A percentile compares a stretch with the other conserved stretches of the same genome.
These are phyloP conservation scores for Brassica cretica DNA, from an alignment of 345 rosid species.

Conservation along the genomic window DNA sequence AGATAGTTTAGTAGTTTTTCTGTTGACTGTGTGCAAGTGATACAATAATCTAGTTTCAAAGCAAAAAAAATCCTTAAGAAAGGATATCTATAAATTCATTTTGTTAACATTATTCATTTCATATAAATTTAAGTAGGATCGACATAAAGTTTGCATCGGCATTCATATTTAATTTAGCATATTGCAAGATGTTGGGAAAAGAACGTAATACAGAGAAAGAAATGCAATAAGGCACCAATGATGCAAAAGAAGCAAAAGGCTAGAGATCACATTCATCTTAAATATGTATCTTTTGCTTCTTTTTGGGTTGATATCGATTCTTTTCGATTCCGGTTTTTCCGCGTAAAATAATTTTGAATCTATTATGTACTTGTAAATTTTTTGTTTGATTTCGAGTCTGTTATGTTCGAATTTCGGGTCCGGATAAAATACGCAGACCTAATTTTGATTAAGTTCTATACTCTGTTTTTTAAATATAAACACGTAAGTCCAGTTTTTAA, in stretches of 20 bases:
- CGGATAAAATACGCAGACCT: too few species aligned
- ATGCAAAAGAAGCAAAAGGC: neutral
- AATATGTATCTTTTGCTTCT: too few species aligned
- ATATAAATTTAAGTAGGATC: neutral
- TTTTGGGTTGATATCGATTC: too few species aligned
- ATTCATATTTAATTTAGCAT: neutral
- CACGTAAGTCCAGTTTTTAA: neutral
- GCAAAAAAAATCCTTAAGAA: neutral
- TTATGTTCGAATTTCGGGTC: too few species aligned
- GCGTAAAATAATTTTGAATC: too few species aligned
- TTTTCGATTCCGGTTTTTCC: too few species aligned
- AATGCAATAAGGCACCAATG: neutral
- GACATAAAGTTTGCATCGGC: neutral
- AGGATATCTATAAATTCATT: neutral
- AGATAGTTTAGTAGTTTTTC: neutral
- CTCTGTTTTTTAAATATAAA: neutral
- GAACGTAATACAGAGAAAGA: neutral
- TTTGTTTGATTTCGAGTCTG: too few species aligned
- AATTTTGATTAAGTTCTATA: neutral
- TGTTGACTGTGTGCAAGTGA: neutral
- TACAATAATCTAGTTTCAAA: neutral
- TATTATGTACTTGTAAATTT: too few species aligned
- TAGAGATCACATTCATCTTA: too few species aligned
- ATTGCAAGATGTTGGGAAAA: neutral
- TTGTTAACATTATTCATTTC: neutral